A percentile compares a stretch with the other conserved stretches of the same genome.
phyloP scores from a whole-genome alignment of 257 asterid genomes.

The Solanum chilense region DNA sequence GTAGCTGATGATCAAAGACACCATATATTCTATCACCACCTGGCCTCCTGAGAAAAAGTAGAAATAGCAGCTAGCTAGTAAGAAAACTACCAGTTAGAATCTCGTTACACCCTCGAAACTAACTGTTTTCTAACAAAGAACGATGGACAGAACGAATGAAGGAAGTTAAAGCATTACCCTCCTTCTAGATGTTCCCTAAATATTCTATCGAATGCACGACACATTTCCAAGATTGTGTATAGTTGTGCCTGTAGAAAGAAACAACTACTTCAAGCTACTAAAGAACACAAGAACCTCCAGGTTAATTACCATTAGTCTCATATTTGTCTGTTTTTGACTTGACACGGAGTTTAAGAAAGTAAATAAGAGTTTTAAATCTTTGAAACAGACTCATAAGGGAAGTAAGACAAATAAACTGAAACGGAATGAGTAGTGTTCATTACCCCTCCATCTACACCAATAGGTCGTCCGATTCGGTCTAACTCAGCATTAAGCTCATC shows the following conservation, averaged over 20 bases:
- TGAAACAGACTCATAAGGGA: not conserved
- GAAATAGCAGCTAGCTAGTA: not conserved
- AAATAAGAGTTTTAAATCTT: not conserved
- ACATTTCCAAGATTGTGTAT: conserved; percentile 85
- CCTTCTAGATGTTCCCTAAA: conserved; percentile 90
- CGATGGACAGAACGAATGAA: not conserved
- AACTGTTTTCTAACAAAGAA: not conserved
- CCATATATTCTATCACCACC: conserved; percentile 90
- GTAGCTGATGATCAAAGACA: conserved; percentile 92
- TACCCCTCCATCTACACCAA: conserved; percentile 97
- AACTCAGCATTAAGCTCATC: conserved; percentile 95
- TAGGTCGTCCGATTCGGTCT: conserved; percentile 91
- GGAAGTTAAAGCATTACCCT: conserved; percentile 50
- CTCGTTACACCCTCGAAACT: not conserved
- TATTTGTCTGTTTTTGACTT: not conserved
- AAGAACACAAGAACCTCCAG: not conserved
- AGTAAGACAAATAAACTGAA: no score
- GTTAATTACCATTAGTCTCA: not conserved
- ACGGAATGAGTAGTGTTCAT: not conserved
- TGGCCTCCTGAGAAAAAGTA: conserved; percentile 57
- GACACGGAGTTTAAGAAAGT: not conserved
- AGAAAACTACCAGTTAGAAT: not conserved
- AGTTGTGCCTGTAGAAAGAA: conserved; percentile 68
- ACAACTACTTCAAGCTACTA: conserved; percentile 5
- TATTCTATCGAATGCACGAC: conserved; percentile 92